These are phyloP conservation scores for Geotrichum histeridarum DNA, from an alignment of 1,139 yeast species.

Conservation along the genomic window DNA sequence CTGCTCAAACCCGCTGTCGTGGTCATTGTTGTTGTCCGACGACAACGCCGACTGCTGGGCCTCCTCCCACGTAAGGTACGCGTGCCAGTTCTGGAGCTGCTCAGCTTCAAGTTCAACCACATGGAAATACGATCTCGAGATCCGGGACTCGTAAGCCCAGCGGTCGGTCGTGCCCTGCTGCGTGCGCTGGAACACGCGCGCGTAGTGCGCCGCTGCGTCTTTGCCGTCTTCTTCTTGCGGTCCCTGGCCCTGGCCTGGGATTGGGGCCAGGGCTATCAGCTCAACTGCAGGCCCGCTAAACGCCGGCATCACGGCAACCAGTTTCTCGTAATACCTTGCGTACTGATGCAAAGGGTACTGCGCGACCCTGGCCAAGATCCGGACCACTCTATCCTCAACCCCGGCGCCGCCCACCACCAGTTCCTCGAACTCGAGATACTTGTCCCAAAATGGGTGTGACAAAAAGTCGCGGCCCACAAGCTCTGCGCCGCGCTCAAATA, in stretches of 20 bases:
- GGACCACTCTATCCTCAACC: slow-evolving; percentile 31
- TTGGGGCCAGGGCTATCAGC: slow-evolving; percentile 13
- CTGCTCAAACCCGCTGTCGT: slow-evolving; percentile 29
- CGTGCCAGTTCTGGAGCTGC: slow-evolving; percentile 57
- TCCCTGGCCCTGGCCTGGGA: not conserved
- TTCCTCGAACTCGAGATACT: slow-evolving; percentile 55
- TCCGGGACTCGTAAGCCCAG: slow-evolving; percentile 59
- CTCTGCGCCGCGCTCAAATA: slow-evolving; percentile 59
- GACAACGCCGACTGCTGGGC: slow-evolving; percentile 19
- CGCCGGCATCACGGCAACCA: slow-evolving; percentile 12
- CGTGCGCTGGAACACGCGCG: slow-evolving; percentile 48
- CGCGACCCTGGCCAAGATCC: slow-evolving; percentile 53
- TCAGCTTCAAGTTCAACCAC: slow-evolving; percentile 44
- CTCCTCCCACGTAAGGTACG: slow-evolving; percentile 58
- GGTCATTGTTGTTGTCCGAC: too few species aligned
- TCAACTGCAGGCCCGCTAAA: slow-evolving; percentile 6
- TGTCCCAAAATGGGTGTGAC: slow-evolving; percentile 69
- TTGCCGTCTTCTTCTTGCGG: not conserved
- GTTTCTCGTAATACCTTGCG: slow-evolving; percentile 46
- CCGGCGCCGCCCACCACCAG: not conserved
- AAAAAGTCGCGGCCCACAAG: slow-evolving; percentile 69
- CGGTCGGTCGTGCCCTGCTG: slow-evolving; percentile 57
- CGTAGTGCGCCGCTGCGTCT: slow-evolving; percentile 12
- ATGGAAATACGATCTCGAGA: slow-evolving; percentile 50
- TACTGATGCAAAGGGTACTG: slow-evolving; percentile 77